A percentile compares a stretch with the other conserved stretches of the same genome.
These are phyloP conservation scores for Pichia sp. DNA, from an alignment of 1,139 yeast species.

Conservation along the genomic window DNA sequence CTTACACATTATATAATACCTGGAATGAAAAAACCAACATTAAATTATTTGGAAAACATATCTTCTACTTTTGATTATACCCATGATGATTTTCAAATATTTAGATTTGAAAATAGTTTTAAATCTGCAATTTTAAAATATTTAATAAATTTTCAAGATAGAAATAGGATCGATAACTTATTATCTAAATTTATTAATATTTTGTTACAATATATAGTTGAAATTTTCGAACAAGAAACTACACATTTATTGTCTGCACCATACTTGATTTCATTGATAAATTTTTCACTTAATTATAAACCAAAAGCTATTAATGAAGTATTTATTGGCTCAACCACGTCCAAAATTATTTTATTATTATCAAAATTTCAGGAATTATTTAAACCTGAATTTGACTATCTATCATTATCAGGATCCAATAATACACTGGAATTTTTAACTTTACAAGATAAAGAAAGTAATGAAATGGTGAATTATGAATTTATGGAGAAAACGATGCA, in stretches of 20 bases:
- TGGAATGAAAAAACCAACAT: conserved; percentile 44
- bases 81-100: conserved; percentile 29
- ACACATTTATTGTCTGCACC: conserved; percentile 40
- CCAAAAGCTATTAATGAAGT: conserved; percentile 46
- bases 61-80: conserved; percentile 35
- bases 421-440: conserved; percentile 3
- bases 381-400: conserved; percentile 24
- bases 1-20: conserved; percentile 36
- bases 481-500: conserved; percentile 38
- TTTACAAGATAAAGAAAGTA: conserved; percentile 6
- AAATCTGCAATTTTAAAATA: conserved; percentile 29
- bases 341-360: conserved; percentile 16
- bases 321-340: conserved; percentile 27
- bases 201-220: conserved; percentile 33
- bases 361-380: conserved; percentile 20
- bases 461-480: conserved; percentile 19
- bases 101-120: conserved; percentile 31
- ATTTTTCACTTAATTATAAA: conserved; percentile 47
- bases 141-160: conserved; percentile 37
- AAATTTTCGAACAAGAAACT: conserved; percentile 27
- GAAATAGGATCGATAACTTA: conserved; percentile 39
- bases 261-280: conserved; percentile 46
- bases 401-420: conserved; percentile 16
- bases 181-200: conserved; percentile 37
- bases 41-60: conserved; percentile 45